Conservation (phyloP, 2,329 filamentous ascomycete genomes). For the Waltergamsia citrina region DNA sequence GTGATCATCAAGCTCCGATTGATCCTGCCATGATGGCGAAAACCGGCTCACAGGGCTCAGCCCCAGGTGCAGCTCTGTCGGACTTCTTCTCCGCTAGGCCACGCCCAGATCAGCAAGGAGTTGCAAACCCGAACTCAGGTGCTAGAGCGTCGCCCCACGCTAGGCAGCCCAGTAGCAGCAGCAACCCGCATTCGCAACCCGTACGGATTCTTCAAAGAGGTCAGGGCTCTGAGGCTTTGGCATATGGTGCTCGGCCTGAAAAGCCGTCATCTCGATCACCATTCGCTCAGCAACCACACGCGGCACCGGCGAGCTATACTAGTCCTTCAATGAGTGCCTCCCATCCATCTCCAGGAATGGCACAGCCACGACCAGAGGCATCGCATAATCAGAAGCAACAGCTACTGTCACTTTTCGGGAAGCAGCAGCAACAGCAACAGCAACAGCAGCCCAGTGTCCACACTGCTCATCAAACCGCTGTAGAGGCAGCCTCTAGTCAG, state of each 20-base stretch:
- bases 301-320: slow-evolving; percentile 6
- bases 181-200: slow-evolving; percentile 5
- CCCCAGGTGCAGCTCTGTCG: slow-evolving; percentile 1
- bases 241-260: slow-evolving; percentile 4
- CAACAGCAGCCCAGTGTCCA: not conserved
- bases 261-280: not conserved
- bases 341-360: slow-evolving; percentile 8
- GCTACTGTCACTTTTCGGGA: slow-evolving; percentile 55
- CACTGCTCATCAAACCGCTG: slow-evolving; percentile 8
- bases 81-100: slow-evolving; percentile 2
- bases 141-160: no score
- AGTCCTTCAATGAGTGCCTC: slow-evolving; percentile 10
- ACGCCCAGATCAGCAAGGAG: not conserved
- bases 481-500: slow-evolving; percentile 16
- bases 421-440: slow-evolving; percentile 14
- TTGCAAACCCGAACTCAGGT: not conserved
- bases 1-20: not conserved
- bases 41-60: not conserved
- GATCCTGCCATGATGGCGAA: not conserved
- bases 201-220: slow-evolving; percentile 24
- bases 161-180: slow-evolving; percentile 1
- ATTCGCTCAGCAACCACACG: not conserved
- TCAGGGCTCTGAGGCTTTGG: slow-evolving; percentile 15
- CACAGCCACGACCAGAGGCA: slow-evolving; percentile 9
- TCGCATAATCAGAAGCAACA: slow-evolving; percentile 25